Base-by-base conservation (phyloP, 2,329 filamentous ascomycete genomes). In the Cladophialophora immunda region DNA sequence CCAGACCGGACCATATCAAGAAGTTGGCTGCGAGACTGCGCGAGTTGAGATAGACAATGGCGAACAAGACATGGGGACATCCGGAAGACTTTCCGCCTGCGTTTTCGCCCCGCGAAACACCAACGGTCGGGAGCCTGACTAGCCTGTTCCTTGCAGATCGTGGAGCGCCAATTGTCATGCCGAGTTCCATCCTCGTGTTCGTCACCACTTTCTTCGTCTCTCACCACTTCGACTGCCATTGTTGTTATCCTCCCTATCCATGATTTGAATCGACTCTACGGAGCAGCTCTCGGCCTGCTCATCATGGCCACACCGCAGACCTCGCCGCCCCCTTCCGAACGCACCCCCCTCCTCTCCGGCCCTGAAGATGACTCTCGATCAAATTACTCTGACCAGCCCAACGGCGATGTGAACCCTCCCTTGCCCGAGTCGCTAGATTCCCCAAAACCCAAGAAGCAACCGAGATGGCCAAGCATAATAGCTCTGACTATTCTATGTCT, bases 381-480 rank as follows among this genome's bases (percentile, higher is more conserved):
- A 71, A 74, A 56, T 66, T 70, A 65, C 57, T 68, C 61, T 58
- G 66, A 58, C 60, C 72, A 70, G 54, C 69, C 58, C 59, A 74
- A 52, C 75, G 63, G 50, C 19, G 30, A 61, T 22, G 22, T 61
- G n/a, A 13, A 75, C 47, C 61, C 72, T 13, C 62, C 66, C 8
- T 74, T 75, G n/a, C 64, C 62, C 25, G 67, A 67, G 29, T 61
- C 68, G 22, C 69, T 71, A 1, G 70, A 74, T n/a, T 63, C 58
- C 17, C 58, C 62, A 3, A 34, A 65, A 6, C 68, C 66, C 30
- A 75, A 75, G 65, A 71, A 71, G 36, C 66, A 79, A 70, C 81
- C 83, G 71, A 83, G 89, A 81, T 97, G 92, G 92, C 90, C 92
- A 8, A 94, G 91, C 41, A 82, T 93, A 34, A 83, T 96, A 41